These are phyloP conservation scores for Fusarium solani-melongenae DNA, from an alignment of 2,329 filamentous ascomycete species.

Conservation along the genomic window DNA sequence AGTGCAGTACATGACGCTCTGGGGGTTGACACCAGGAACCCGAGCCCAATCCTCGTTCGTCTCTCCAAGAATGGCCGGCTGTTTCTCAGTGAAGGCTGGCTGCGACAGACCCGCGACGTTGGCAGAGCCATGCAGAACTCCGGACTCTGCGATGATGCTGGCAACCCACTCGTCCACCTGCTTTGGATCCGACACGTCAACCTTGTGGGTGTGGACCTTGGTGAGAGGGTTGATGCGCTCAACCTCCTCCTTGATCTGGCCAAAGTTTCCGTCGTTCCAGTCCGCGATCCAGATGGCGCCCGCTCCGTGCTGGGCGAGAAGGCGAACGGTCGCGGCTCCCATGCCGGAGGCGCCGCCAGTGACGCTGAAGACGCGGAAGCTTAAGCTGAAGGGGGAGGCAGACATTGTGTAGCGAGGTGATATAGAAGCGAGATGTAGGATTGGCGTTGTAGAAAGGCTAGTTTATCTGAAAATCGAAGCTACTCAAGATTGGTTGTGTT, in stretches of 20 bases:
- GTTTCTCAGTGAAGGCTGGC: not conserved
- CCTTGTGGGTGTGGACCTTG: not conserved
- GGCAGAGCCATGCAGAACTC: not conserved
- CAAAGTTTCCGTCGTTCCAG: not conserved
- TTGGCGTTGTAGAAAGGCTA: not conserved
- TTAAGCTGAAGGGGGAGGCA: not conserved
- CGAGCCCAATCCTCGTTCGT: not conserved
- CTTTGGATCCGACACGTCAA: not conserved
- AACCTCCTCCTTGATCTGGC: not conserved
- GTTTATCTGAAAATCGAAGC: not conserved
- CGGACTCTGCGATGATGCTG: not conserved
- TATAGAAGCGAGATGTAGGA: not conserved
- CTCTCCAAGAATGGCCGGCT: not conserved
- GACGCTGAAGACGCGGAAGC: not conserved
- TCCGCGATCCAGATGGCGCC: not conserved
- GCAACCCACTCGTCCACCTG: not conserved
- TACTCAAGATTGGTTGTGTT: too few relatives aligned
- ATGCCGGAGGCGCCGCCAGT: not conserved
- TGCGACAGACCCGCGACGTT: not conserved
- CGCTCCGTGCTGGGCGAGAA: not conserved
- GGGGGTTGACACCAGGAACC: not conserved
- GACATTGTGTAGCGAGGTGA: not conserved
- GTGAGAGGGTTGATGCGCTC: not conserved
- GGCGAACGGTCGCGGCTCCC: not conserved
- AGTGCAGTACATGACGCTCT: conserved; percentile 9